Evolutionary conservation across 441 rosid genomes (phyloP).

Genomic region (Populus hybrid): DNA sequence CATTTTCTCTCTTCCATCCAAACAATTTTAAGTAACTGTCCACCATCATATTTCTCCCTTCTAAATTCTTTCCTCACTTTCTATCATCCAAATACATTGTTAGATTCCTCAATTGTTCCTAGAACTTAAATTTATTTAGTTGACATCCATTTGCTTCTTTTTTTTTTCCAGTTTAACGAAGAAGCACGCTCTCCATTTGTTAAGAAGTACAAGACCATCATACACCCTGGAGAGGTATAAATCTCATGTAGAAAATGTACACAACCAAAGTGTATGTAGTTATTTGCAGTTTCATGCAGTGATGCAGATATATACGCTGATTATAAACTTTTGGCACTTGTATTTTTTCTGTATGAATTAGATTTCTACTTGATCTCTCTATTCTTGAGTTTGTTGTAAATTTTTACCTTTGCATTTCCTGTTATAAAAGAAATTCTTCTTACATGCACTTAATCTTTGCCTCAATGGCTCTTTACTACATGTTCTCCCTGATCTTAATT

Average conservation of each 20-base stretch:
- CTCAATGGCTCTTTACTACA: background rate
- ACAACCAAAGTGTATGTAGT: background rate
- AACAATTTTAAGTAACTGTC: background rate
- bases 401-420: background rate
- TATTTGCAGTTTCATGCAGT: background rate
- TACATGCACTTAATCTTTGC: background rate
- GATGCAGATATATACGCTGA: background rate
- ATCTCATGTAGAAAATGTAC: background rate
- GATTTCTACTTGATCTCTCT: background rate
- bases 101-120: background rate
- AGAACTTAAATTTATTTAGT: background rate
- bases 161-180: conserved; percentile 77
- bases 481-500: background rate
- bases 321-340: background rate
- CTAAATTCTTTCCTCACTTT: background rate
- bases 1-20: background rate
- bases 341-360: background rate
- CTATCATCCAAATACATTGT: background rate
- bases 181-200: conserved; percentile 99
- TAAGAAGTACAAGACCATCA: conserved; percentile 94
- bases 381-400: background rate
- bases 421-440: background rate
- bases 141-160: background rate
- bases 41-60: background rate
- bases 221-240: conserved; percentile 99